Base-by-base conservation (phyloP, 2,329 filamentous ascomycete species). In the Claviceps sp. region DNA sequence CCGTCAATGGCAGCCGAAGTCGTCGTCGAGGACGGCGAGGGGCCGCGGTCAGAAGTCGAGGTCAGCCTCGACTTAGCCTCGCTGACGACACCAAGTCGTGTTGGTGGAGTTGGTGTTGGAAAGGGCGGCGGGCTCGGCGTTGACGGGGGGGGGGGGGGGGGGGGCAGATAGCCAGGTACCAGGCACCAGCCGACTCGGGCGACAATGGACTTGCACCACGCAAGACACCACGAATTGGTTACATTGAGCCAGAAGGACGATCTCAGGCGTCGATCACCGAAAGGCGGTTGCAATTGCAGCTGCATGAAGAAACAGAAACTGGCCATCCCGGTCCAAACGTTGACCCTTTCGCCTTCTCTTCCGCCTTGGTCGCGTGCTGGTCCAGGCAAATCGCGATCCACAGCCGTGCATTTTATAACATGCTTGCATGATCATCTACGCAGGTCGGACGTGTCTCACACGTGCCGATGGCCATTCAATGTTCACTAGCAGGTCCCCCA, bases 61-160 rank as follows among this genome's bases (percentile, higher is more conserved):
- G 50, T 34, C 34, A 37, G 22, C 4, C 37, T 34, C 16, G 38
- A 16, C 13, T 40, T 22, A 46, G 49, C 42, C 50, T 51, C 45
- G 45, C 37, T 51, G 44, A 51, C 50, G 50, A 47, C 37, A 38
- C 30, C 14, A 40, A n/a, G 47, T 50, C 22, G 51, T 47, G 9
- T 34, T 34, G 30, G 30, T 26, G 24, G 24, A 26, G 30, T 34
- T 34, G 30, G 30, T 34, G 9, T 11, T 34, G 9, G 30, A 34
- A 34, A 34, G 30, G 9, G 9, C 30, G 30, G 30, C 30, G 24
- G 24, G 24, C 26, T 26, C 26, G 2, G 30, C 30, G 30, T 34
- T 34, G 24, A 26, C 6, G 0, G 24, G 26, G 26, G 26, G 8
- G 26, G 8, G 26, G 26, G 30, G 9, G 26, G 8, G 26, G 8